Evolutionary conservation across 2,329 filamentous ascomycete species (phyloP), one percentile per base, ranked within the genome.

Genomic region (Blastomyces parvus): DNA sequence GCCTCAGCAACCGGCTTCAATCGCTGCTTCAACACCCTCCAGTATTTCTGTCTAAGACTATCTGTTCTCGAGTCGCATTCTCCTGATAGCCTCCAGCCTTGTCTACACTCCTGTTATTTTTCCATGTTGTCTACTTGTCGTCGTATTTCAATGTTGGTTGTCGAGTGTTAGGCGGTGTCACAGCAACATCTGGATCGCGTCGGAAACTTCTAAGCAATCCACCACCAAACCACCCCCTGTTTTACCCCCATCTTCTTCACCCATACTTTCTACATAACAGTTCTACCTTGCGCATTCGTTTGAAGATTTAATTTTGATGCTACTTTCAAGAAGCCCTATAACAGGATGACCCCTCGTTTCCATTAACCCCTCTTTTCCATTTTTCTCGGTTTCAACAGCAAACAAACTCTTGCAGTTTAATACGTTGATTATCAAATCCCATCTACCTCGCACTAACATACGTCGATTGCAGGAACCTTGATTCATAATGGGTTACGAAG

Each of bases 401-500:
- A 3, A 11, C n/a, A 25, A n/a, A 8, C n/a, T 17, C 25, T 14
- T 7, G 5, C 8, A 52, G 25, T 38, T n/a, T 19, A 33, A 56
- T 48, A 2, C 17, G 30, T 48, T n/a, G 27, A 36, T 40, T 13
- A 19, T 30, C 40, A 14, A 30, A 30, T 40, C 22, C 22, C 46
- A 5, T 22, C 38, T 48, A 46, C 9, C 42, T 48, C 58, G 4
- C 40, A 42, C 58, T 59, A 59, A 48, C 27, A 38, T 22, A 48
- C 17, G 14, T 58, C 55, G 27, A 33, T 44, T 58, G 27, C 60
- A 62, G 63, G 46, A 59, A 57, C 62, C 63, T 64, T 62, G 53
- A 78, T 80, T 78, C 84, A 92, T 84, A 84, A 97, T 97, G 93
- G 91, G 90, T 87, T 91, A 96, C 86, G 93, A 97, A 86, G 92